phyloP scores from a whole-genome alignment of 2,329 filamentous ascomycete genomes.

The Aspergillus fumigatus region DNA sequence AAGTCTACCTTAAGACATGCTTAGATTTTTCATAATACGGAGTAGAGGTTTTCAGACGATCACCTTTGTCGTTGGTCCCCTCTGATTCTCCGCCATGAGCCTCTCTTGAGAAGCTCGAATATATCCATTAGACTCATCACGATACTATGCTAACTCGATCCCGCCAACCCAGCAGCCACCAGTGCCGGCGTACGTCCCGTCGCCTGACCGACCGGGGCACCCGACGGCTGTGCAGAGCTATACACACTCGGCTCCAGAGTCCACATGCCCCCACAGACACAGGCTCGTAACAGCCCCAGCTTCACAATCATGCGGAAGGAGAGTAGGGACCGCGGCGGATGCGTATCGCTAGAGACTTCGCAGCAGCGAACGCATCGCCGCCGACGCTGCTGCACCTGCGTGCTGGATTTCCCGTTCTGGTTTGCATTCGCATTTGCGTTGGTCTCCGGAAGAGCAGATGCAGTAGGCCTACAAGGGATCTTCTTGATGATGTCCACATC shows the following conservation, averaged over 20 bases:
- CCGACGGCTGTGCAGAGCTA: neutral
- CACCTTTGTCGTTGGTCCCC: neutral
- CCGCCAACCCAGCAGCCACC: constrained; percentile 6
- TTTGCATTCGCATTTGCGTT: neutral
- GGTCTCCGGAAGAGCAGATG: neutral
- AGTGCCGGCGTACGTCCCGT: constrained; percentile 9
- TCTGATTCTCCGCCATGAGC: neutral
- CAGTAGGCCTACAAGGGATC: constrained; percentile 27
- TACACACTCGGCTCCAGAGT: constrained; percentile 24
- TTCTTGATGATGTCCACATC: constrained; percentile 57
- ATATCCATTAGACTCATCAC: neutral
- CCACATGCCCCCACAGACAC: constrained; percentile 41
- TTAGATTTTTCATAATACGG: neutral
- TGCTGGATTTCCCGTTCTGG: constrained; percentile 3
- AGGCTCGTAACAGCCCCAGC: constrained; percentile 33
- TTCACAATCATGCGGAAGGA: constrained; percentile 37
- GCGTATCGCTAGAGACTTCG: constrained; percentile 61
- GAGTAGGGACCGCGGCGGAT: constrained; percentile 31
- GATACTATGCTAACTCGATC: neutral
- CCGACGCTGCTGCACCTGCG: constrained; percentile 18
- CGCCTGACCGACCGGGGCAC: constrained; percentile 3
- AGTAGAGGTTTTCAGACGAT: neutral
- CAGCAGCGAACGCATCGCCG: constrained; percentile 58
- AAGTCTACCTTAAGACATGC: neutral
- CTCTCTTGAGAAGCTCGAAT: neutral